Conservation (phyloP, 805 yeast species). For the Nakazawaea wickerhamii region DNA sequence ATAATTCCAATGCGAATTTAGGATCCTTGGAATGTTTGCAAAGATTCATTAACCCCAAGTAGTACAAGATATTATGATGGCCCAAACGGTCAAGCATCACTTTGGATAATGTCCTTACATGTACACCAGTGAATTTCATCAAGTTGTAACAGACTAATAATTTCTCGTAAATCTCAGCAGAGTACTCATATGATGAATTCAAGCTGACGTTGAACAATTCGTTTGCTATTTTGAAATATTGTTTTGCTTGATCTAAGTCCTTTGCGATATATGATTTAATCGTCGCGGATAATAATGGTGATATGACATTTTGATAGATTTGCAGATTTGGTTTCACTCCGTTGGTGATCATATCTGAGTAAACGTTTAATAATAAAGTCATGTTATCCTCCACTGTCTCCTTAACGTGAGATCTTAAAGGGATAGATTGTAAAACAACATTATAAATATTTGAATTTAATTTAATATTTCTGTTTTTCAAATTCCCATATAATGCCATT, state of each 20-base stretch:
- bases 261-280: constrained; percentile 32
- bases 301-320: constrained; percentile 50
- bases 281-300: constrained; percentile 46
- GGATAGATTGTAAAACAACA: constrained; percentile 49
- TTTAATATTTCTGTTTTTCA: constrained; percentile 29
- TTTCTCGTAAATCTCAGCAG: constrained; percentile 32
- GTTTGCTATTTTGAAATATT: constrained; percentile 44
- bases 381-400: constrained; percentile 54
- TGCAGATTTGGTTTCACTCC: constrained; percentile 48
- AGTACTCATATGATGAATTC: constrained; percentile 31
- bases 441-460: constrained; percentile 52
- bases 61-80: constrained; percentile 8
- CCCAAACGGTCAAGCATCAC: constrained; percentile 23
- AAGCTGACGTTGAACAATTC: constrained; percentile 35
- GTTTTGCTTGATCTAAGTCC: constrained; percentile 35
- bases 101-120: constrained; percentile 23
- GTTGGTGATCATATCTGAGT: constrained; percentile 57
- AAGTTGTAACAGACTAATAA: constrained; percentile 21
- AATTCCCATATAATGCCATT: constrained; percentile 25
- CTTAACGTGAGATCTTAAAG: constrained; percentile 43
- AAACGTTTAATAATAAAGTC: constrained; percentile 58
- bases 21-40: constrained; percentile 10
- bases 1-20: constrained; percentile 20
- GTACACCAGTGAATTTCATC: constrained; percentile 16
- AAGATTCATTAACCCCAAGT: constrained; percentile 10